Conservation (phyloP, 306 rosid genomes). For the Lathyrus sativus region DNA sequence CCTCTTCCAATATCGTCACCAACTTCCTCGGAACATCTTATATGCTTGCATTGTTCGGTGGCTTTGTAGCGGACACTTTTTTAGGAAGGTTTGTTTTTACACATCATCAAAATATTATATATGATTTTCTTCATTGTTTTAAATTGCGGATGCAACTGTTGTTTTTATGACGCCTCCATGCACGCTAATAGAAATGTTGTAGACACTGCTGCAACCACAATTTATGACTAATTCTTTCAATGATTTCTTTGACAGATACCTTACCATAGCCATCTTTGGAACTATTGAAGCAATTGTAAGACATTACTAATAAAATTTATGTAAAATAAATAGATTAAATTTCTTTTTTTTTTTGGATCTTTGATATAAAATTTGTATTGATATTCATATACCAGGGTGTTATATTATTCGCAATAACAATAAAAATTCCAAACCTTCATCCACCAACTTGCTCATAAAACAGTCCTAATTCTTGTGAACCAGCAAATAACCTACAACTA, state of each 20-base stretch:
- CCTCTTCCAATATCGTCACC: constrained; percentile 83
- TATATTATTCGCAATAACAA: constrained; percentile 72
- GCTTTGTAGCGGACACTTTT: constrained; percentile 90
- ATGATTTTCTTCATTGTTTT: too few relatives aligned
- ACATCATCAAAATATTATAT: too few relatives aligned
- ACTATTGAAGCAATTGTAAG: constrained; percentile 85
- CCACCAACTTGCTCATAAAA: constrained; percentile 60
- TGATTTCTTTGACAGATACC: constrained; percentile 54
- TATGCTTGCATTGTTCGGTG: constrained; percentile 91
- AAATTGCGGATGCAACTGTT: too few relatives aligned
- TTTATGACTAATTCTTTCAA: not conserved
- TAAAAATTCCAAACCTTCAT: constrained; percentile 73
- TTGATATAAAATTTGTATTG: too few relatives aligned
- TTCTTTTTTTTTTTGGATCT: too few relatives aligned
- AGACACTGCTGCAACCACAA: not conserved
- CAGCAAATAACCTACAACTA: constrained; percentile 55
- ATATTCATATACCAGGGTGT: constrained; percentile 58
- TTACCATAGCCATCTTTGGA: constrained; percentile 81
- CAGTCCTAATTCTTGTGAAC: constrained; percentile 33
- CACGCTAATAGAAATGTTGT: too few relatives aligned
- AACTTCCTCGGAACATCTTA: constrained; percentile 88
- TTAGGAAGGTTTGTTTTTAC: constrained; percentile 62
- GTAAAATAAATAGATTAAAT: too few relatives aligned
- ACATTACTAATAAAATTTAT: not conserved
- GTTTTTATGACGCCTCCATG: too few relatives aligned